Evolutionary conservation across 2,329 filamentous ascomycete genomes (phyloP), one percentile per base, ranked within the genome.

Genomic region (Talaromyces sp.): DNA sequence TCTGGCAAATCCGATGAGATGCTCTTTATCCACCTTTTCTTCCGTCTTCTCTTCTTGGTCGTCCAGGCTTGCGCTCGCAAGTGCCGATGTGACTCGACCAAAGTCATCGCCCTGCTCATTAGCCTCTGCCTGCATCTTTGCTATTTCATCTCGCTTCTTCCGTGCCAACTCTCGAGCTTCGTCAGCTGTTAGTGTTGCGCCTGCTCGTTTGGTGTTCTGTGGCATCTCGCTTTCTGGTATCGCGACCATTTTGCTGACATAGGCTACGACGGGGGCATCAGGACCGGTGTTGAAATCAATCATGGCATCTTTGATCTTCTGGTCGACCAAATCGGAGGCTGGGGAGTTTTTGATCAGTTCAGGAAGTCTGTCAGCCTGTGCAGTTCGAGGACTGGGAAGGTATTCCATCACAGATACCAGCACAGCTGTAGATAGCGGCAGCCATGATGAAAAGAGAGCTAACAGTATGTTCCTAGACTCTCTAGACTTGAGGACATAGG

Each of bases 231-330:
- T 97, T 73, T 96, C 92, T 0, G 93, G 94, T 13, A 99, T 85
- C 0, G 95, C 95, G 1, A 98, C 91, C 93, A 99, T 97, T 76
- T 99, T 99, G 80, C 94, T 98, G 67, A 99, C 91, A 70, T 97
- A 99, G 9, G 92, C 94, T 1, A 99, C 92, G 0, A 96, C 88
- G 0, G 94, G 93, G 65, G 90, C 90, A 0, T 88, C 84, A 45
- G 86, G 83, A 0, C 83, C 84, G 3, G 86, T 86, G 72, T 90
- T 91, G 74, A 96, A 97, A 0, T 88, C 84, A 1, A 90, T 80
- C 89, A 98, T 94, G 5, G 94, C 92, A n/a, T 90, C 83, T 70
- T 87, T 89, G 62, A 98, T 81, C 7, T 83, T 80, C 1, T 85
- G 79, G 62, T 91, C 87, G 54, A 98, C 88, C 70, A 87, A 83